Evolutionary conservation across 345 rosid species (phyloP), one percentile per base, ranked within the genome.

Genomic region (Salix suchowensis): DNA sequence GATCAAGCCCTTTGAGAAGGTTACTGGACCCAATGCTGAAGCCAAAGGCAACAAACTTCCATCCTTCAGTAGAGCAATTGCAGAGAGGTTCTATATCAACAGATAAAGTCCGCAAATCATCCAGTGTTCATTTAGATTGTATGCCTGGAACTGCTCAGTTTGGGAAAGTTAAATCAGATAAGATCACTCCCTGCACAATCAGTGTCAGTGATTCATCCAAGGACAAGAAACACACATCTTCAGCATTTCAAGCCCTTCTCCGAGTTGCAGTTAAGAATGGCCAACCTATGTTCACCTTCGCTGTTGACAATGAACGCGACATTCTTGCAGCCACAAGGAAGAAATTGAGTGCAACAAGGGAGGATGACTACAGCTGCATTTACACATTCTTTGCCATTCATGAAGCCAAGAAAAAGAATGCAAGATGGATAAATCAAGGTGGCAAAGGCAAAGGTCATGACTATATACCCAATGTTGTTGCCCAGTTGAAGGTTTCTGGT

Each of bases 1-100:
- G 88, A 77, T 88, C 91, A 67, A 91, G 97, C 84, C 97, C 97
- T 79, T 84, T 95, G 76, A 90, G 96, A 83, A 91, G 97, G 88
- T 80, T 92, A 71, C 81, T 95, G 73, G 92, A 89, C 70, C 96
- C 97, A 72, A 68, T 95, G 42, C 58, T 90, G 87, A 95, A 90
- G 85, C 85, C 92, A 19, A 89, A 85, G 82, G 81, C 83, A 40
- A 84, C 81, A 52, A 83, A 77, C 71, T 74, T 80, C 55, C 83
- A 77, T 75, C 76, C 79, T 30, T 82, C 82, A 77, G 78, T 73
- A 64, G 89, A 89, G 72, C 85, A 87, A 75, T 71, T 87, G 62
- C 80, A 72, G 79, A 86, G 66, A 62, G 84, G 77, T 73, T 81
- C 80, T 2, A 74, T 78, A 15, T 78, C 86, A 42, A 75, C 68